phyloP scores from a whole-genome alignment of 305 asterid genomes.

The Plantago lanceolata region DNA sequence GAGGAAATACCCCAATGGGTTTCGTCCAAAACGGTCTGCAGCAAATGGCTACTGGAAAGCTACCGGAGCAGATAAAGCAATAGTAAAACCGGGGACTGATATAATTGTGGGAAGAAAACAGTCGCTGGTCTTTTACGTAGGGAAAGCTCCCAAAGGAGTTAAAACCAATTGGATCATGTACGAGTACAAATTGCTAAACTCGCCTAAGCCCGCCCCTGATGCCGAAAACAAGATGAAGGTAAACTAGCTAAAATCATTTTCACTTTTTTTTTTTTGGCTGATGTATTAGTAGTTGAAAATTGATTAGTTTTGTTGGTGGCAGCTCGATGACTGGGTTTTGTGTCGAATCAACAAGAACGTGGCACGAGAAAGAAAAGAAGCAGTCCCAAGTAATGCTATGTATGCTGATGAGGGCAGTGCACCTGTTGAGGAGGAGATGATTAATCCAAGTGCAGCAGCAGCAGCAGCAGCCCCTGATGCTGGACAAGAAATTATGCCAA shows the following conservation, averaged over 20 bases:
- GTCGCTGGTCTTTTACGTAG: slow-evolving; percentile 17
- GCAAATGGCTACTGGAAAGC: slow-evolving; percentile 24
- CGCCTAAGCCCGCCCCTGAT: background rate
- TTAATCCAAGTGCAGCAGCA: too few relatives aligned
- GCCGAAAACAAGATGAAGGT: slow-evolving; percentile 15
- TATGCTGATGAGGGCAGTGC: too few relatives aligned
- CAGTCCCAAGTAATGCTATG: too few relatives aligned
- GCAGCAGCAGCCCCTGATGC: too few relatives aligned
- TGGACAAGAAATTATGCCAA: too few relatives aligned
- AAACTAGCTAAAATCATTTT: background rate
- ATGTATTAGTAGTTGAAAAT: background rate
- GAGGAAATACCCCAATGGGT: slow-evolving; percentile 9
- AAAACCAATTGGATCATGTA: slow-evolving; percentile 25
- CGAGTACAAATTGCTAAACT: background rate
- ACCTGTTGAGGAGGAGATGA: too few relatives aligned
- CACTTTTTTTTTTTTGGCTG: background rate
- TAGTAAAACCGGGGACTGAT: background rate
- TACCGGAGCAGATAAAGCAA: slow-evolving; percentile 9
- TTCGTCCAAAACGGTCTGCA: background rate
- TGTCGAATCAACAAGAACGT: slow-evolving; percentile 7
- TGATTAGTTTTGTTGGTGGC: slow-evolving; percentile 3
- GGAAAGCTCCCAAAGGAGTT: slow-evolving; percentile 5
- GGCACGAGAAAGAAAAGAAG: too few relatives aligned
- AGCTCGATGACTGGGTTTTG: slow-evolving; percentile 22
- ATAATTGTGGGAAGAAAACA: background rate